Conservation (phyloP, 495 filamentous ascomycete genomes). For the Penicillium egyptiacum region DNA sequence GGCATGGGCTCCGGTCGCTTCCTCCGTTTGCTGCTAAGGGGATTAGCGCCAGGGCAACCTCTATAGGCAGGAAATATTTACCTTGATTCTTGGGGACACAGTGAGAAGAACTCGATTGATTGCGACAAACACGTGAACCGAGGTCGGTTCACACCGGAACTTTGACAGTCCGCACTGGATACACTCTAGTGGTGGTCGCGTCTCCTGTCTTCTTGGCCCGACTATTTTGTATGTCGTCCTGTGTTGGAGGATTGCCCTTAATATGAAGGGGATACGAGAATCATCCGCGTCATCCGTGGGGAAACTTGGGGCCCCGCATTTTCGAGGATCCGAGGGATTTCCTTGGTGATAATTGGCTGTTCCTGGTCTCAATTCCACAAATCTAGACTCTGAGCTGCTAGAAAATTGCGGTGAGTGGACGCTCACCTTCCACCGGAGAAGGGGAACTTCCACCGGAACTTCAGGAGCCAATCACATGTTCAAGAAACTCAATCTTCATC, state of each 20-base stretch:
- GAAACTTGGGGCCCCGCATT: constrained; percentile 7
- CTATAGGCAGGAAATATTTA: neutral
- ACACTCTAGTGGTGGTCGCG: neutral
- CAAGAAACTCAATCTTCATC: neutral
- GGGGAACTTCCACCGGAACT: constrained; percentile 5
- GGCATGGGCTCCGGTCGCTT: constrained; percentile 2
- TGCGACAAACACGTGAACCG: constrained; percentile 1
- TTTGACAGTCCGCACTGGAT: neutral
- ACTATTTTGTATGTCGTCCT: neutral
- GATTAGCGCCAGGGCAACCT: neutral
- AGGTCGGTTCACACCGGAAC: neutral
- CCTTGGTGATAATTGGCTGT: neutral
- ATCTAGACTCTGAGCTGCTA: neutral
- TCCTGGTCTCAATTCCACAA: neutral
- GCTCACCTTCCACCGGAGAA: constrained; percentile 5
- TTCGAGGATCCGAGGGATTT: neutral
- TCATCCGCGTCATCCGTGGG: neutral
- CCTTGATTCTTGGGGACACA: neutral
- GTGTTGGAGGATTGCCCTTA: neutral
- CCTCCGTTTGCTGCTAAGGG: neutral
- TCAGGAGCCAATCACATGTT: constrained; percentile 1
- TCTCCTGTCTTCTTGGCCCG: neutral
- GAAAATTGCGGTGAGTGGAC: constrained; percentile 2
- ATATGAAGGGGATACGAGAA: constrained; percentile 8
- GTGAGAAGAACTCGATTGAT: neutral